Evolutionary conservation across 1,284 basidiomycete genomes (phyloP), one percentile per base, ranked within the genome.

Genomic region (Sphaerobolus stellatus): DNA sequence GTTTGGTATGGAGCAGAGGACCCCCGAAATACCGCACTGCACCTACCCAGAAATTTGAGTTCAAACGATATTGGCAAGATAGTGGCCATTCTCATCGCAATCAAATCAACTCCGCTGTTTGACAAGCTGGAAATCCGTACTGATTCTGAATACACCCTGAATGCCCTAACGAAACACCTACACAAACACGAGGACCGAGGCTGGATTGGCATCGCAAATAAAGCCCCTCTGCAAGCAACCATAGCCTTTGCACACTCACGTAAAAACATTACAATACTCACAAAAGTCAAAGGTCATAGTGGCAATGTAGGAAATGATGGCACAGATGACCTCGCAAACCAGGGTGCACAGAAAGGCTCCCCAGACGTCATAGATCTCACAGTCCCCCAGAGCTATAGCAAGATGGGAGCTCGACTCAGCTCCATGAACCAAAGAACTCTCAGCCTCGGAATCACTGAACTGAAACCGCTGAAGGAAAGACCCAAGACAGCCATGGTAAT

Each of bases 41-140:
- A 60, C 40, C 40, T 68, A 5, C 64, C 63, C 2, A 31, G 38
- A 0, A n/a, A 50, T 0, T 22, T 27, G 1, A 62, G 62, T 30
- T 58, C 64, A 5, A 68, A 66, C 52, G 62, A 66, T 50, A 52
- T 51, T 0, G 66, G 62, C 0, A 65, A 66, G 44, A 4, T 68
- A 5, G 40, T 61, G 14, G 61, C 61, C 22, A 50, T 60, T 0
- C 53, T 63, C 30, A 20, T 49, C 14, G 58, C 59, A 8, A 38
- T 55, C 1, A 52, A 63, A 28, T 29, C 24, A 1, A 34, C 46
- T 11, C 28, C 33, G 4, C 7, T 29, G 3, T 30, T 46, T 13
- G 34, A 28, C 1, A 40, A 48, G 8, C 53, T 66, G 5, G 16
- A 50, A 9, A 53, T 64, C 7, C 25, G 30, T 2, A 62, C 45